A percentile compares a stretch with the other conserved stretches of the same genome.
Evolutionary conservation across 2,329 filamentous ascomycete genomes (phyloP).

Genomic region (Epichloe typhina): DNA sequence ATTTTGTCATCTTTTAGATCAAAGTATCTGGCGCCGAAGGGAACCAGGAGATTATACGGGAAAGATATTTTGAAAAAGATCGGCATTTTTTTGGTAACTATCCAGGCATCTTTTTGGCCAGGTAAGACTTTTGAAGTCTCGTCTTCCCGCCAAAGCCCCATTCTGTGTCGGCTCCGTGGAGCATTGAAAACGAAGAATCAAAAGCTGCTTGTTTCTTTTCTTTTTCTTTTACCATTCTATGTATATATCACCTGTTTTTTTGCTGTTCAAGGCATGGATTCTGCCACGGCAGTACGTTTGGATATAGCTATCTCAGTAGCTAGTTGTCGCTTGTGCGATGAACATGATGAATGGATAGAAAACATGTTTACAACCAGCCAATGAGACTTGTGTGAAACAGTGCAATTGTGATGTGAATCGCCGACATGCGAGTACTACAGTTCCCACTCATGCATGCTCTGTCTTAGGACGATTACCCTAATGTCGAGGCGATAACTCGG

Average conservation of each 20-base stretch:
- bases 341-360: not conserved
- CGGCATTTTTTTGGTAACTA: not conserved
- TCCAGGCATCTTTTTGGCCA: not conserved
- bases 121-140: not conserved
- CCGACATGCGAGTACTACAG: not conserved
- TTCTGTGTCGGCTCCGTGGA: not conserved
- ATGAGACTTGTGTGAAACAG: not conserved
- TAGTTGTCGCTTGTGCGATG: not conserved
- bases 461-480: too few species aligned
- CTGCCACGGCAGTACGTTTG: not conserved
- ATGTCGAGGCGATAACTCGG: too few species aligned
- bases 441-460: too few species aligned
- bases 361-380: not conserved
- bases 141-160: not conserved
- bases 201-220: not conserved
- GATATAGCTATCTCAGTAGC: not conserved
- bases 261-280: not conserved
- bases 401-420: not conserved
- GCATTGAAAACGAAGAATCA: not conserved
- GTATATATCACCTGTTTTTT: not conserved
- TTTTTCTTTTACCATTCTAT: constrained; percentile 1
- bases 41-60: not conserved
- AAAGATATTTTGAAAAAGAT: not conserved
- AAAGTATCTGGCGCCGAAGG: not conserved
- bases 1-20: not conserved